Evolutionary conservation across 306 rosid species (phyloP).

Genomic region (Benincasa hispida): DNA sequence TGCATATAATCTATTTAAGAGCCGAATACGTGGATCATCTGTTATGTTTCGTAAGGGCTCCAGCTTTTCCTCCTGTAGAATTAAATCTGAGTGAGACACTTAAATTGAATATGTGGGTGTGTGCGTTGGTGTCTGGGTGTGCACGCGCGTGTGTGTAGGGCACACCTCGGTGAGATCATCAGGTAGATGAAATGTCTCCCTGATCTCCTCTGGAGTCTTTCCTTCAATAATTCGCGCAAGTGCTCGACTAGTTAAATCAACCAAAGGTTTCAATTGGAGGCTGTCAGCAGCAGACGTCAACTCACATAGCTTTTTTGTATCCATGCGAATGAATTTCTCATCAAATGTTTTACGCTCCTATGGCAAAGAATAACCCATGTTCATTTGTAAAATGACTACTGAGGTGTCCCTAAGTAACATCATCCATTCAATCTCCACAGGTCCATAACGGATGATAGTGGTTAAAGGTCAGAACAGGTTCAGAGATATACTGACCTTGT

Average conservation of each 20-base stretch:
- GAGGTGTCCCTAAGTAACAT: conserved; percentile 9
- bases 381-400: conserved; percentile 14
- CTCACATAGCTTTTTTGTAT: conserved; percentile 72
- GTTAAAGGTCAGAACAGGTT: background rate
- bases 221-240: conserved; percentile 94
- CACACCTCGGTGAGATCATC: conserved; percentile 89
- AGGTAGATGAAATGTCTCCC: conserved; percentile 83
- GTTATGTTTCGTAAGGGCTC: conserved; percentile 69
- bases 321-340: conserved; percentile 63
- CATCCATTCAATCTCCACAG: conserved; percentile 9
- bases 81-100: conserved; percentile 13
- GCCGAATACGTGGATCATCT: conserved; percentile 93
- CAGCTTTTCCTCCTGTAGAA: conserved; percentile 77
- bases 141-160: background rate
- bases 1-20: conserved; percentile 75
- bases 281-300: conserved; percentile 86
- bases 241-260: conserved; percentile 79
- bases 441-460: background rate
- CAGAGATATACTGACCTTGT: conserved; percentile 42
- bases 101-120: conserved; percentile 10
- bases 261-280: conserved; percentile 84
- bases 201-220: conserved; percentile 81
- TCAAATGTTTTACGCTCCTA: conserved; percentile 71
- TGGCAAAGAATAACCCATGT: conserved; percentile 18
- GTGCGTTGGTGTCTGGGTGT: background rate